Evolutionary conservation across 352 stramenopile genomes (phyloP), one percentile per base, ranked within the genome.

Genomic region (Discostella stelligera): DNA sequence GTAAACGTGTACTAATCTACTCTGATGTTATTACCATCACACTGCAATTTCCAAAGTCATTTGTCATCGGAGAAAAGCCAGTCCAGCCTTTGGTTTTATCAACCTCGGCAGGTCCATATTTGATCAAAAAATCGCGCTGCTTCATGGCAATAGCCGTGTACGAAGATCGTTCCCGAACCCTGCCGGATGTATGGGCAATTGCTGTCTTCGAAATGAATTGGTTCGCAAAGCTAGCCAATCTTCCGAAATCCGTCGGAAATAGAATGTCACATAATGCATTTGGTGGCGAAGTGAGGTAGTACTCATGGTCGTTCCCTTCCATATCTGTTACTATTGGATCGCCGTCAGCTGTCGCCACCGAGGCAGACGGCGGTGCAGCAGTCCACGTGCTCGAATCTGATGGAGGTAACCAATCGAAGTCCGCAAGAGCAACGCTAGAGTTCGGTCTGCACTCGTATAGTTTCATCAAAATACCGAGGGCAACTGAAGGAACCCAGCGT

Each of bases 31-130:
- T 70, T 20, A 79, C 79, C 41, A 93, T 60, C 10, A 90, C 84
- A 59, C 79, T 89, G 58, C 79, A 90, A 81, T 93, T 93, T 11
- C 52, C 67, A 80, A 91, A 93, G 72, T 93, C 87, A 54, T 90
- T 39, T 21, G 90, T 68, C 18, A 93, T 30, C n/a, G 87, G 87
- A 21, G 80, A 89, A 71, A 83, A 89, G 16, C 85, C 85, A 27
- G 81, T 90, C 83, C 87, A 90, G 68, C 83, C 86, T 68, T 80
- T 84, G 0, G 87, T 93, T 64, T 79, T 72, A 6, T 82, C 23
- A 16, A 93, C 84, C 56, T 93, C 70, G 3, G 69, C 48, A 1
- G 63, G 23, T 60, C 87, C 87, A 73, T 83, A 85, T 32, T 74
- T 59, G 25, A 80, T 20, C 49, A 93, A 74, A 74, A 93, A 93